Evolutionary conservation across 352 stramenopile species (phyloP), one percentile per base, ranked within the genome.

Genomic region (Pythium oligandrum): DNA sequence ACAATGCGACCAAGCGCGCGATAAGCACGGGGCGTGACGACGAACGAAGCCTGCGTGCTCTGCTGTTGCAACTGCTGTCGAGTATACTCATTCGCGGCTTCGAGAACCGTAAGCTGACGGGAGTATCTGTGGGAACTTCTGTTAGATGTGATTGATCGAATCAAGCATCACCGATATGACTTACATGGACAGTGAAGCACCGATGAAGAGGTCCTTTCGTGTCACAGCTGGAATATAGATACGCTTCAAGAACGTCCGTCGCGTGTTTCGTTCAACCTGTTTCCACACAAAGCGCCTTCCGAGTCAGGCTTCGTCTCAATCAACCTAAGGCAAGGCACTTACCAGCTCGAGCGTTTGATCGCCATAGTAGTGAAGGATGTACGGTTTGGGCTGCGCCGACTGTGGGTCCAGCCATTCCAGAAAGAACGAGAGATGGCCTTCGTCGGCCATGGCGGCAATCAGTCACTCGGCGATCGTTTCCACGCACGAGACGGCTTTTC

Each of bases 401-500:
- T 93, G 82, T 3, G 79, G 73, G 52, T 93, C 79, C 53, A 81
- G 68, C 82, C 82, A 93, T 66, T 93, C 77, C 48, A 85, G 66
- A 33, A 89, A 83, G 62, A 90, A 89, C 17, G 82, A 76, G 30
- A 89, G 73, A 42, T 83, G 58, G 45, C 83, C 49, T 44, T 88
- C 76, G 57, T 88, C 73, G 42, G 67, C 61, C 66, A 75, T 79
- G 7, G n/a, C 32, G 49, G 38, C 17, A 26, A 26, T 26, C 17
- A 26, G 17, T 26, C 17, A 26, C 17, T 26, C 17, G 17, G 17
- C 17, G 17, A 26, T 26, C 17, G 17, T 26, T 26, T 26, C 17
- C 17, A 26, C 17, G 17, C 17, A 26, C 17, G 0, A 26, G 17
- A 26, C 17, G 17, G 17, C 17, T 26, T 26, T 26, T 26, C 17